Evolutionary conservation across 495 filamentous ascomycete genomes (phyloP), one percentile per base, ranked within the genome.

Genomic region (Penicillium chermesinum): DNA sequence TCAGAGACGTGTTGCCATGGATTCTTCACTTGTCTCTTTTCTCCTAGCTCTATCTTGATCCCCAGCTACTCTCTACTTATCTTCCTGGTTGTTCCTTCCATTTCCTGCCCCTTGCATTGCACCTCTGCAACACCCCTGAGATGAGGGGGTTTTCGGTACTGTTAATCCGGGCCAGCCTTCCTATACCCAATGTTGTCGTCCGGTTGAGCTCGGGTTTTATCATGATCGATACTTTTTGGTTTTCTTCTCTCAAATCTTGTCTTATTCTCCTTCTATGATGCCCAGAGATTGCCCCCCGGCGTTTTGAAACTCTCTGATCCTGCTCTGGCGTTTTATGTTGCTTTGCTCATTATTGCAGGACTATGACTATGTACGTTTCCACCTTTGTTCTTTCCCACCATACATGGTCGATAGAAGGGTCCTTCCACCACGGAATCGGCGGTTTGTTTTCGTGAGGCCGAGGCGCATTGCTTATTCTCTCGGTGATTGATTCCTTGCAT

Each of bases 161-260:
- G 57, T 61, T 67, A 64, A 69, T 69, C 58, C 60, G 62, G 54
- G 57, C 56, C 60, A 72, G 46, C 66, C 71, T 57, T 74, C 68
- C 57, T 70, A 70, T 65, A 68, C 66, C 66, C 72, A 63, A 59
- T 72, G 59, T 67, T 60, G 70, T 36, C 38, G 65, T 62, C 58
- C 61, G 52, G 54, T 66, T 54, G 44, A 48, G 46, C 44, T 50
- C 38, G 27, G 43, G 33, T 46, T n/a, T 49, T 53, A 34, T 37
- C 25, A 19, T 45, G 33, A 30, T 46, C 21, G 46, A 47, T 53
- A 35, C 15, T 19, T 52, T 49, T 53, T 36, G 38, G 46, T 22
- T 42, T 47, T 47, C 41, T 21, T 54, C 30, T 49, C 41, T 55
- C 43, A 50, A 42, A 21, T 42, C 19, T 38, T 38, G 16, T 46